A percentile compares a stretch with the other conserved stretches of the same genome.
Evolutionary conservation across 2,329 filamentous ascomycete genomes (phyloP).

Genomic region (Taxawa tesnikishii): DNA sequence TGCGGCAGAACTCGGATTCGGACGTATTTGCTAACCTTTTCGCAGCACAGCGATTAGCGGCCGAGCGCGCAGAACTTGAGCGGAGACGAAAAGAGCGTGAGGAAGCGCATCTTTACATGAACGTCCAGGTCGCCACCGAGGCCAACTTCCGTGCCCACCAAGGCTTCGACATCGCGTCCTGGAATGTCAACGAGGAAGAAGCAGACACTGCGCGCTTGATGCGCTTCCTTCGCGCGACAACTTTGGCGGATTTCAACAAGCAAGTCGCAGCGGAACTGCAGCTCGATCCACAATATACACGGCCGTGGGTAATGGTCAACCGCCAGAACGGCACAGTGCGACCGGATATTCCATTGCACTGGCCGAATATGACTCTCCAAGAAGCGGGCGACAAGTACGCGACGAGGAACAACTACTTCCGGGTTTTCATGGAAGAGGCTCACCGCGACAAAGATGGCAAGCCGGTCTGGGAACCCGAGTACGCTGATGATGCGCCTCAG

Average conservation of each 20-base stretch:
- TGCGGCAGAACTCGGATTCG: slow-evolving; percentile 9
- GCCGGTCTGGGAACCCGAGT: slow-evolving; percentile 56
- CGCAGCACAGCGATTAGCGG: slow-evolving; percentile 62
- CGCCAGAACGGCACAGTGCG: slow-evolving; percentile 93
- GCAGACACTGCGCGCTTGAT: slow-evolving; percentile 60
- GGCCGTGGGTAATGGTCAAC: slow-evolving; percentile 96
- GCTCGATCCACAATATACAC: slow-evolving; percentile 55
- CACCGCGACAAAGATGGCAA: slow-evolving; percentile 59
- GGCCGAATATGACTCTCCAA: slow-evolving; percentile 52
- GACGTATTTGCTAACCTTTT: slow-evolving; percentile 12
- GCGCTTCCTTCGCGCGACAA: slow-evolving; percentile 62
- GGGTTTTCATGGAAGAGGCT: slow-evolving; percentile 76
- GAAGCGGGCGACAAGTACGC: slow-evolving; percentile 58
- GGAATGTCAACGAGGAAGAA: slow-evolving; percentile 56
- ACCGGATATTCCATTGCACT: slow-evolving; percentile 76
- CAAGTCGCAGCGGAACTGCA: slow-evolving; percentile 59
- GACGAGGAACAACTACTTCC: slow-evolving; percentile 56
- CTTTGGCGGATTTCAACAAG: slow-evolving; percentile 60
- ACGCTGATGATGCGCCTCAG: slow-evolving; percentile 28
- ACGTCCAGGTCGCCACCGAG: slow-evolving; percentile 69
- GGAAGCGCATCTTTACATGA: slow-evolving; percentile 87
- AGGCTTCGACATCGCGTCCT: slow-evolving; percentile 63
- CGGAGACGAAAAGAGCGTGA: slow-evolving; percentile 77
- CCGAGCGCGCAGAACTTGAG: slow-evolving; percentile 67
- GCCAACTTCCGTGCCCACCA: slow-evolving; percentile 70